Conservation (phyloP, 176 grass and related monocot genomes). For the Puya raimondii region DNA sequence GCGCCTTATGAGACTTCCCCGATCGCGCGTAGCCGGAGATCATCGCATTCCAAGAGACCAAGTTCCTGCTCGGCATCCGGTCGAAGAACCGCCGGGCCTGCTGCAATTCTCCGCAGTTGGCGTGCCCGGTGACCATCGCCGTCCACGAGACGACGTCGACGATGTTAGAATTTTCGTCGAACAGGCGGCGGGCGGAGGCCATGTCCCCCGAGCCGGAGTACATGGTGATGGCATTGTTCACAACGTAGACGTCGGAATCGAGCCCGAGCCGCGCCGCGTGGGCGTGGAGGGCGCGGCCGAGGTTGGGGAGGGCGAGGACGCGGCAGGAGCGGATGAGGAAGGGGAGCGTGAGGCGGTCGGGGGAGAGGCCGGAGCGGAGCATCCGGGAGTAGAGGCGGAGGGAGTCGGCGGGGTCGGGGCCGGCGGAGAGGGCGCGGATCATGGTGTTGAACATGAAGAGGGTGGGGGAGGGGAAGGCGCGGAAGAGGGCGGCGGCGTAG, state of each 20-base stretch:
- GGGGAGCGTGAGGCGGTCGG: slow-evolving; percentile 49
- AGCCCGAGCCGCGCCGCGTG: slow-evolving; percentile 30
- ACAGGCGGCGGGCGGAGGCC: slow-evolving; percentile 13
- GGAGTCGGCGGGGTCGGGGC: slow-evolving; percentile 19
- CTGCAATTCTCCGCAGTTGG: slow-evolving; percentile 13
- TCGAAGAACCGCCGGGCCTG: slow-evolving; percentile 15
- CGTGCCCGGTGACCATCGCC: slow-evolving; percentile 17
- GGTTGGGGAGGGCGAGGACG: slow-evolving; percentile 66
- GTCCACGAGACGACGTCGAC: slow-evolving; percentile 25
- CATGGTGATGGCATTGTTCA: slow-evolving; percentile 25
- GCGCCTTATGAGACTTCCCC: neutral
- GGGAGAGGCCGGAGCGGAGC: neutral
- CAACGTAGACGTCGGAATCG: slow-evolving; percentile 14
- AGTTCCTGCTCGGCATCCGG: slow-evolving; percentile 17
- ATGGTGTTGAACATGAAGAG: neutral
- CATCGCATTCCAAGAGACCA: slow-evolving; percentile 22
- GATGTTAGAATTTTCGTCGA: slow-evolving; percentile 10
- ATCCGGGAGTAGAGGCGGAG: slow-evolving; percentile 21
- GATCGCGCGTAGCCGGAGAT: slow-evolving; percentile 7
- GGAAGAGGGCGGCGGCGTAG: slow-evolving; percentile 62
- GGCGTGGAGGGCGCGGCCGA: slow-evolving; percentile 36
- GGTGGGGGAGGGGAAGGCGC: slow-evolving; percentile 31
- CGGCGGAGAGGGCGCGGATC: neutral
- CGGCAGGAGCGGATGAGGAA: slow-evolving; percentile 71
- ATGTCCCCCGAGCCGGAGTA: slow-evolving; percentile 15